Percentiles rank a stretch among this genome's conserved stretches.
Conservation (phyloP, 192 early-diverging fungal species). For the Entrophospora sp. region DNA sequence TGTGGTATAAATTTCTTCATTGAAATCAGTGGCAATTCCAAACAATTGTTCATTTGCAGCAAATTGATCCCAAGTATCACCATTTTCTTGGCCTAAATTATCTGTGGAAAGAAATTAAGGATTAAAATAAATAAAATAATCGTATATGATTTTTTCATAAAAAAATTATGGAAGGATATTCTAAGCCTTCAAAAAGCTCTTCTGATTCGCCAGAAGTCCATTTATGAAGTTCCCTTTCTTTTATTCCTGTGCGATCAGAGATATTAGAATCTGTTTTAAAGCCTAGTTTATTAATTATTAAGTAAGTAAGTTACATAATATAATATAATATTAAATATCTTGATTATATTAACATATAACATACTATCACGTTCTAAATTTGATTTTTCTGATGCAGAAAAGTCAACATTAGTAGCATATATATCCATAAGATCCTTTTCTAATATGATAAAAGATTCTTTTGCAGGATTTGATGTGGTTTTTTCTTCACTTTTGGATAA, state of each 20-base stretch:
- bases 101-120: slow-evolving; percentile 20
- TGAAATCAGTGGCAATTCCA: slow-evolving; percentile 91
- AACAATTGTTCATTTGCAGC: slow-evolving; percentile 86
- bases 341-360: too few species aligned
- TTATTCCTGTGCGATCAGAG: slow-evolving; percentile 50
- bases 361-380: slow-evolving; percentile 41
- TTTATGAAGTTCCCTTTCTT: slow-evolving; percentile 76
- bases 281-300: too few species aligned
- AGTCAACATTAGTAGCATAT: slow-evolving; percentile 41
- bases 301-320: too few species aligned
- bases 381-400: slow-evolving; percentile 33
- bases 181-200: slow-evolving; percentile 29
- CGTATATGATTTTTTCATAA: too few species aligned
- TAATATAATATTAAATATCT: too few species aligned
- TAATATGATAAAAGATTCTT: slow-evolving; percentile 45
- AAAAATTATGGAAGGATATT: slow-evolving; percentile 21
- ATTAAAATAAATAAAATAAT: background rate
- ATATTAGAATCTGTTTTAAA: slow-evolving; percentile 93
- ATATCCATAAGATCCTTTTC: slow-evolving; percentile 61
- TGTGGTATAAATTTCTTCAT: slow-evolving; percentile 96
- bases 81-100: slow-evolving; percentile 22
- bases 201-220: slow-evolving; percentile 68
- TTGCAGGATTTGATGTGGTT: slow-evolving; percentile 27
- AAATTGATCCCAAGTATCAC: slow-evolving; percentile 92
- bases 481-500: slow-evolving; percentile 33